Evolutionary conservation across 2,329 filamentous ascomycete genomes (phyloP), one percentile per base, ranked within the genome.

Genomic region (Cladosporium sp.): DNA sequence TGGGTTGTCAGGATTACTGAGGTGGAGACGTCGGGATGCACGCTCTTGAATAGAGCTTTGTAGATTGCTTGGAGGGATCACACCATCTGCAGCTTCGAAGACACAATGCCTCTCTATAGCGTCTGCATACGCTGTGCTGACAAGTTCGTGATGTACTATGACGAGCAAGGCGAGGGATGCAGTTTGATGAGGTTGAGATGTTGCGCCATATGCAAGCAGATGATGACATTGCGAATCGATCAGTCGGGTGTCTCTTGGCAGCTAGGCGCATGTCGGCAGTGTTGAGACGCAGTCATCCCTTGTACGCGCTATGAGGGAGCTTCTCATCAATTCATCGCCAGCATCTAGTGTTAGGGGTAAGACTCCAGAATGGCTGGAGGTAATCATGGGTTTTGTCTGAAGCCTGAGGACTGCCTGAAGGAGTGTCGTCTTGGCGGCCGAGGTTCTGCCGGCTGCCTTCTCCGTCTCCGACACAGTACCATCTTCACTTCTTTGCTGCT

Each of bases 131-230:
- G 2, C 5, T 14, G 9, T 15, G 17, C 2, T 17, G 47, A 12
- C 28, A 50, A n/a, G 28, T 50, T 9, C 22, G 15, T 37, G 47
- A 47, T 54, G 14, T 30, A 5, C 45, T 36, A 5, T 11, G 6
- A 22, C 3, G 15, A 30, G 5, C 5, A 42, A 7, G 9, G 34
- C 9, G 8, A 37, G 39, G 9, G 30, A 7, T 7, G 19, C 28
- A 14, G 36, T 28, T 30, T 15, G 19, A 22, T 14, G 22, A 12
- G 14, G 25, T 36, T 55, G 38, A 36, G 51, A 6, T 43, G 51
- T 55, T 37, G 51, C 51, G 51, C 51, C 38, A 55, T 43, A 25
- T 34, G 51, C 51, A 20, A 22, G 8, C 25, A 15, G 39, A 55
- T 55, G n/a, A 39, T 28, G 42, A 55, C 51, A 55, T 55, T 25